Base-by-base conservation (phyloP, 1,284 basidiomycete species). In the Cryptococcus sp. region DNA sequence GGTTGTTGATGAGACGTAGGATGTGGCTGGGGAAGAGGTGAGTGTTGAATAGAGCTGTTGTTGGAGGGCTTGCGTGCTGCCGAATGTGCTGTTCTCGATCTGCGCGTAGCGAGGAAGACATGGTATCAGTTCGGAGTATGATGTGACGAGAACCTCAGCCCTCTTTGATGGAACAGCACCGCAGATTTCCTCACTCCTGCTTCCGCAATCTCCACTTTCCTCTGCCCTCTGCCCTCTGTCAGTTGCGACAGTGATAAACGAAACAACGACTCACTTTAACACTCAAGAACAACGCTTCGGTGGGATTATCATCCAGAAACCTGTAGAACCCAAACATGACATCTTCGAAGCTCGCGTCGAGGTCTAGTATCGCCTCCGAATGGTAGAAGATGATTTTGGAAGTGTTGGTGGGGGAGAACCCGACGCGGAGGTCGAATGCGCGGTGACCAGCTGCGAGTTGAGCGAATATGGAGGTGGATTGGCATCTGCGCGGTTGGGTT, bases 261-360 rank as follows among this genome's bases (percentile, higher is more conserved):
- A 8, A 47, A 10, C 31, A 19, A 19, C 16, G 11, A 59, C 59
- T 40, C 54, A 60, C 59, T 44, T 60, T 60, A 39, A 60, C 42
- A 47, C 59, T 60, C 38, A 60, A 20, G 10, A 60, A 19, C 27
- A 60, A 16, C 15, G 31, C 50, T 23, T 60, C 59, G 10, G 50
- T 54, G 6, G 59, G 59, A 45, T 60, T 60, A 27, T 60, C 59
- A 25, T 56, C 51, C 51, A 60, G 47, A 31, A 60, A 60, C 47
- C 42, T 42, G 31, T 53, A 56, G 20, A 60, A 56, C 23, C 59
- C 59, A 31, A 47, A 44, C 25, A 60, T 25, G 27, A 60, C 51
- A 47, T 60, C 59, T 17, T 60, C 50, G 8, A 60, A 47, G 35
- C 47, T 60, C 38, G 59, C 54, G 31, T 55, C 47, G 11, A 51